Conservation (phyloP, 352 stramenopile species). For the Globisporangium recalcitrans region DNA sequence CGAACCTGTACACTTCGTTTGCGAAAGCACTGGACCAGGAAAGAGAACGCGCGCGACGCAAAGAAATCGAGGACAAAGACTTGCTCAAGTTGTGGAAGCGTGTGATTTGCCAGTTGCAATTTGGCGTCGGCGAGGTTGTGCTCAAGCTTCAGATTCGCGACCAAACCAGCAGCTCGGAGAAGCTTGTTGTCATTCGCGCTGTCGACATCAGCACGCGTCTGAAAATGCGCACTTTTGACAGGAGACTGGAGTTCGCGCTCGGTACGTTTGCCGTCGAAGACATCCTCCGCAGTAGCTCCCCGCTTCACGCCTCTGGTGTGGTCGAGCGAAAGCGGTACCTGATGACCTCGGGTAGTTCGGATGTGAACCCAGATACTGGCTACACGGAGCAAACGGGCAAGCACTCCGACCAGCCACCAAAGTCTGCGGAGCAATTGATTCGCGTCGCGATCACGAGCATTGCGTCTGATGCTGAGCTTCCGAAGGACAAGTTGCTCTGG, state of each 20-base stretch:
- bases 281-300: constrained; percentile 29
- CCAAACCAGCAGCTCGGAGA: constrained; percentile 28
- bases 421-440: constrained; percentile 51
- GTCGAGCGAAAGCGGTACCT: constrained; percentile 39
- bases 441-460: constrained; percentile 72
- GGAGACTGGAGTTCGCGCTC: constrained; percentile 60
- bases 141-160: constrained; percentile 55
- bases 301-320: not conserved
- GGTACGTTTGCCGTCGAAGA: constrained; percentile 75
- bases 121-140: constrained; percentile 46
- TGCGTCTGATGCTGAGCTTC: constrained; percentile 48
- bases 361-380: constrained; percentile 9
- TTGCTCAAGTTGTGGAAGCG: constrained; percentile 79
- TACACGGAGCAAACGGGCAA: constrained; percentile 6
- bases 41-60: constrained; percentile 27
- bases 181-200: constrained; percentile 50
- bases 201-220: constrained; percentile 60
- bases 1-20: constrained; percentile 33
- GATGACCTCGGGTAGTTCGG: constrained; percentile 54
- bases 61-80: constrained; percentile 63
- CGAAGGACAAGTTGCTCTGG: constrained; percentile 51
- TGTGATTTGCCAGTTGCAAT: constrained; percentile 52
- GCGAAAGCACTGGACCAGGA: constrained; percentile 35
- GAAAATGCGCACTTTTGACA: constrained; percentile 62
- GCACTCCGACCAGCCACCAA: not conserved